Base-by-base conservation (phyloP, 805 yeast species). In the Lipomyces starkeyi region DNA sequence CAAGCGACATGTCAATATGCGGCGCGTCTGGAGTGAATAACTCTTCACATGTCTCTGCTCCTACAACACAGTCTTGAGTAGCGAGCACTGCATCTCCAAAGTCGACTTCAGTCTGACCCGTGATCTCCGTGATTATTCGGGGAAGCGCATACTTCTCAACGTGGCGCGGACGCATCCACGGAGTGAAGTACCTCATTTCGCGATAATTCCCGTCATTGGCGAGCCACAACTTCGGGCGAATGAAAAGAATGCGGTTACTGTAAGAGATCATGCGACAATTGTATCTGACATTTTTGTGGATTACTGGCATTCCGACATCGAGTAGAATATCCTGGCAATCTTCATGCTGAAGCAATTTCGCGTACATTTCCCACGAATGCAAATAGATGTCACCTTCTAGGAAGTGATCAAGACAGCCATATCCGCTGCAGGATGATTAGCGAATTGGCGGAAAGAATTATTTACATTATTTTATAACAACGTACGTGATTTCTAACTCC, bases 21-120 rank as follows among this genome's bases (percentile, higher is more conserved):
- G 99, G 99, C 2, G 97, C 88, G 72, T 91, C 89, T 0, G 99
- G 99, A 0, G 99, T 95, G 79, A 95, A 95, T 66, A 95, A 82
- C 79, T 95, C 99, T 78, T 95, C 99, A 78, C 99, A 95, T 0
- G 99, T 96, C 79, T 95, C 99, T 58, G 94, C 91, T n/a, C 99
- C 99, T 65, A 95, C 83, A 57, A 90, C 88, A 0, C 98, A 92
- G 74, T 93, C 98, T 67, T 87, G 77, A 0, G 97, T 90, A 62
- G 90, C 86, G 57, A 95, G 81, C 3, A 91, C 90, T 65, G 96
- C 96, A 82, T 95, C 98, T 62, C 99, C 99, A 79, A 95, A 88
- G 35, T 85, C 86, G 14, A 91, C 96, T 13, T 82, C 78, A 32
- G 78, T 71, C 78, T 93, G 97, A 20, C 88, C 89, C 0, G 93